Evolutionary conservation across 2,329 filamentous ascomycete species (phyloP).

Genomic region (Diaporthe humulicola): DNA sequence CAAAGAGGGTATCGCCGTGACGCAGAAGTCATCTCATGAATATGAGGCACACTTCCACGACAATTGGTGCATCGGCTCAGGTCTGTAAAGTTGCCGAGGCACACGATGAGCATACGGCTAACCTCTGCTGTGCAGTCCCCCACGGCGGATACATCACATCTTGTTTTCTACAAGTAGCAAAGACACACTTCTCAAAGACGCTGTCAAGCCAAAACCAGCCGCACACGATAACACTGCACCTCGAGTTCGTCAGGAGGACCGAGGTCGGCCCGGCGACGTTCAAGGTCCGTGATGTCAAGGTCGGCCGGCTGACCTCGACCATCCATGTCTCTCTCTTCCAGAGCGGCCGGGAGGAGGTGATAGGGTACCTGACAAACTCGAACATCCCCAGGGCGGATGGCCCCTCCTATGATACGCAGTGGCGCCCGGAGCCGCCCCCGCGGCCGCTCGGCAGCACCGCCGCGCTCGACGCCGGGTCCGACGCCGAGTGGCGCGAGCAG

Average conservation of each 20-base stretch:
- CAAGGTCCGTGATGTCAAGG: conserved; percentile 56
- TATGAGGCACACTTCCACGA: neutral
- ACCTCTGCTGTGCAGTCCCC: conserved; percentile 49
- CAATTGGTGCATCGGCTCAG: conserved; percentile 21
- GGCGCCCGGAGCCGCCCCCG: conserved; percentile 19
- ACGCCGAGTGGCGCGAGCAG: conserved; percentile 24
- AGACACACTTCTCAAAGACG: conserved; percentile 49
- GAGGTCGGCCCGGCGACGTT: conserved; percentile 54
- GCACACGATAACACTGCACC: conserved; percentile 55
- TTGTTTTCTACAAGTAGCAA: conserved; percentile 53
- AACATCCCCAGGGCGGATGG: conserved; percentile 36
- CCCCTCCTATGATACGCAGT: conserved; percentile 15
- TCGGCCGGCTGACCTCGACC: conserved; percentile 50
- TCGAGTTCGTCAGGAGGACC: conserved; percentile 57
- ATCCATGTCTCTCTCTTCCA: conserved; percentile 59
- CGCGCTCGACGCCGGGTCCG: neutral
- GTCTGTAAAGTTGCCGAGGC: conserved; percentile 23
- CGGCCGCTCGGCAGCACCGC: neutral
- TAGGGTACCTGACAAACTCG: conserved; percentile 56
- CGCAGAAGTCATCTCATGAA: conserved; percentile 16
- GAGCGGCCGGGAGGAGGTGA: conserved; percentile 48
- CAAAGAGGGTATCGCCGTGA: conserved; percentile 2
- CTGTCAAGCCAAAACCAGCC: conserved; percentile 47
- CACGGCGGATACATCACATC: conserved; percentile 62
- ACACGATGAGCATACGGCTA: neutral